These are phyloP conservation scores for Candida glaebosa DNA, from an alignment of 805 yeast genomes.

Conservation along the genomic window DNA sequence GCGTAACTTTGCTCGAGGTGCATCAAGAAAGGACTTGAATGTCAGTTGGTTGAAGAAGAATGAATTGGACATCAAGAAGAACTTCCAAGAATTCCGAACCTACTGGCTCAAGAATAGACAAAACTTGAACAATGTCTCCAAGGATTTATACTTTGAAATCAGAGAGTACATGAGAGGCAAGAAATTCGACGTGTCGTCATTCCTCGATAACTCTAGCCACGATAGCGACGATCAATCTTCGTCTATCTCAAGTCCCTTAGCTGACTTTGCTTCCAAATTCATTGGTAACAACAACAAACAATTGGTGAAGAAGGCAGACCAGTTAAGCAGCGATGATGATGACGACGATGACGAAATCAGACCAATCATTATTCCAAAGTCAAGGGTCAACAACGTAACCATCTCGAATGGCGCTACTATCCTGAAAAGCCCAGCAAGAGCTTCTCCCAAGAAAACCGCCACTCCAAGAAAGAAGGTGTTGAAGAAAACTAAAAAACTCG, in stretches of 20 bases:
- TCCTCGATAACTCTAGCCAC: slow-evolving; percentile 21
- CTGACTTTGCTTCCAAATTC: slow-evolving; percentile 63
- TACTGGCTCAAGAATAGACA: slow-evolving; percentile 77
- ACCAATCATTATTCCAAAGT: slow-evolving; percentile 8
- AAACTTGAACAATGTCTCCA: slow-evolving; percentile 66
- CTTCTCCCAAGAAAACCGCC: slow-evolving; percentile 4
- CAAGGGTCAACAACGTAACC: not conserved
- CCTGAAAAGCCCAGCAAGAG: slow-evolving; percentile 5
- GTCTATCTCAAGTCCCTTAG: slow-evolving; percentile 50
- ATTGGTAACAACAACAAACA: slow-evolving; percentile 52
- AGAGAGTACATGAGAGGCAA: slow-evolving; percentile 63
- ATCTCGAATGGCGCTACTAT: slow-evolving; percentile 4
- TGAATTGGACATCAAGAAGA: slow-evolving; percentile 90
- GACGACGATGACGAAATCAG: slow-evolving; percentile 10
- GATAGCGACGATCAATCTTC: slow-evolving; percentile 17
- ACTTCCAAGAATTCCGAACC: slow-evolving; percentile 80
- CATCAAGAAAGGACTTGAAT: slow-evolving; percentile 91
- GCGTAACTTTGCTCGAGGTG: slow-evolving; percentile 98
- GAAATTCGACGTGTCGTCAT: slow-evolving; percentile 27
- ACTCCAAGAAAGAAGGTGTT: slow-evolving; percentile 7
- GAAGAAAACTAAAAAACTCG: slow-evolving; percentile 4
- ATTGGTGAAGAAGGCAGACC: slow-evolving; percentile 21
- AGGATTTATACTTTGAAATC: slow-evolving; percentile 81
- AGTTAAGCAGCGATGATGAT: slow-evolving; percentile 2
- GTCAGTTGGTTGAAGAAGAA: slow-evolving; percentile 97